Conservation (phyloP, 2,329 filamentous ascomycete genomes). For the Cordyceps cicadae region DNA sequence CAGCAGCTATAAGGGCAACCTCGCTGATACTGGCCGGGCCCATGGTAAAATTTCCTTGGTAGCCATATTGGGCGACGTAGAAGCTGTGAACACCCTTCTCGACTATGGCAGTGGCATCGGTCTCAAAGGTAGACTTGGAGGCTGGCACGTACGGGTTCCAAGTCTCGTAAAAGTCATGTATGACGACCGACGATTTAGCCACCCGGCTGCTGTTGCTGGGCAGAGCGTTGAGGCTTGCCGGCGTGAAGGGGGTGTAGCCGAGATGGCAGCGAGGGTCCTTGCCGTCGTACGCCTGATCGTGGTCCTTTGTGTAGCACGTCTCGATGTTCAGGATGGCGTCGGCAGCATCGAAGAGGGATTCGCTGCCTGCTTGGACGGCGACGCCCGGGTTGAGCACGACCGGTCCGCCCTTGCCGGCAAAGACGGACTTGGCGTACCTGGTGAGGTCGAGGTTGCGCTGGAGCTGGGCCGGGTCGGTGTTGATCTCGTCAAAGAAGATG, state of each 20-base stretch:
- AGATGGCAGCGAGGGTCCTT: neutral
- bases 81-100: slow-evolving; percentile 5
- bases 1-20: neutral
- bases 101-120: neutral
- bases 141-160: slow-evolving; percentile 1
- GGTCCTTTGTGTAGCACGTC: slow-evolving; percentile 6
- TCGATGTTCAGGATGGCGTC: slow-evolving; percentile 2
- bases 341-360: neutral
- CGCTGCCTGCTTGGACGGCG: neutral
- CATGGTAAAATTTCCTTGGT: slow-evolving; percentile 3
- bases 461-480: neutral
- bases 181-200: neutral
- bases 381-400: slow-evolving; percentile 3
- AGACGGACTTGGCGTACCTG: neutral
- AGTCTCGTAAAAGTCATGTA: slow-evolving; percentile 8
- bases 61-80: slow-evolving; percentile 1
- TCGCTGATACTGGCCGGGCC: neutral
- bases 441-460: slow-evolving; percentile 2
- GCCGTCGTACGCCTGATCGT: neutral
- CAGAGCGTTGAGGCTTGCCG: neutral
- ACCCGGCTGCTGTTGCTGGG: neutral
- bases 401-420: neutral
- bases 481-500: slow-evolving; percentile 10
- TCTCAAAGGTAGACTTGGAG: neutral
- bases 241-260: slow-evolving; percentile 1